Evolutionary conservation across 2,329 filamentous ascomycete genomes (phyloP).

Genomic region (Chalaropsis thielavioides): DNA sequence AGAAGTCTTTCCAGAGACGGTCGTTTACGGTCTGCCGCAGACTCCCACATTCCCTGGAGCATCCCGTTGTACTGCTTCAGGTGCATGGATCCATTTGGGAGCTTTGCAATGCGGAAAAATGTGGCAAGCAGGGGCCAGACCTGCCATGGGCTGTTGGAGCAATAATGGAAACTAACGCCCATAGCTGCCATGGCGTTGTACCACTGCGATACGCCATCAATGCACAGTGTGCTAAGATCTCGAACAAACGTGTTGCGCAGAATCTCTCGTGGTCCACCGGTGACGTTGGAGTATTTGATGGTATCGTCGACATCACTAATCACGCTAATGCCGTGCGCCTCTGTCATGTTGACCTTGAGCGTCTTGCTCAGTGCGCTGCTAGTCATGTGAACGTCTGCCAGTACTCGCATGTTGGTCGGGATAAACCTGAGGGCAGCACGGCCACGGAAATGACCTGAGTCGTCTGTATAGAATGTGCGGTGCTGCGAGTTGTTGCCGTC

Average conservation of each 20-base stretch:
- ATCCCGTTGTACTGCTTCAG: constrained; percentile 94
- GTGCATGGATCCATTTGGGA: constrained; percentile 83
- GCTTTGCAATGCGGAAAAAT: constrained; percentile 65
- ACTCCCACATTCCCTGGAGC: constrained; percentile 95
- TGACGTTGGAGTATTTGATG: constrained; percentile 87
- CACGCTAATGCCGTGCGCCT: constrained; percentile 67
- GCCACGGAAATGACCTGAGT: constrained; percentile 74
- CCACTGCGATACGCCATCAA: constrained; percentile 84
- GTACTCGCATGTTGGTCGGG: constrained; percentile 73
- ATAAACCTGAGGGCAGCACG: constrained; percentile 75
- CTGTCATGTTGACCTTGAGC: constrained; percentile 62
- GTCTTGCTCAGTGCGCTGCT: constrained; percentile 34
- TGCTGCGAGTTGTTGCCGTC: constrained; percentile 72
- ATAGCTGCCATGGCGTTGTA: constrained; percentile 62
- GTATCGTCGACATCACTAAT: constrained; percentile 98
- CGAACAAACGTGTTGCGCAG: constrained; percentile 93
- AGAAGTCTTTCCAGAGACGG: constrained; percentile 73
- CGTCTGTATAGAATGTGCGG: constrained; percentile 69
- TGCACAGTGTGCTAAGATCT: constrained; percentile 63
- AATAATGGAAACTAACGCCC: constrained; percentile 86
- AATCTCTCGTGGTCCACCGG: constrained; percentile 75
- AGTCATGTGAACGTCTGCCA: constrained; percentile 75
- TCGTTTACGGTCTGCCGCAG: constrained; percentile 88
- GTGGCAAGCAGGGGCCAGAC: constrained; percentile 77
- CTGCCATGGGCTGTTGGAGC: constrained; percentile 99